Evolutionary conservation across 345 rosid genomes (phyloP), one percentile per base, ranked within the genome.

Genomic region (Jatropha curcas): DNA sequence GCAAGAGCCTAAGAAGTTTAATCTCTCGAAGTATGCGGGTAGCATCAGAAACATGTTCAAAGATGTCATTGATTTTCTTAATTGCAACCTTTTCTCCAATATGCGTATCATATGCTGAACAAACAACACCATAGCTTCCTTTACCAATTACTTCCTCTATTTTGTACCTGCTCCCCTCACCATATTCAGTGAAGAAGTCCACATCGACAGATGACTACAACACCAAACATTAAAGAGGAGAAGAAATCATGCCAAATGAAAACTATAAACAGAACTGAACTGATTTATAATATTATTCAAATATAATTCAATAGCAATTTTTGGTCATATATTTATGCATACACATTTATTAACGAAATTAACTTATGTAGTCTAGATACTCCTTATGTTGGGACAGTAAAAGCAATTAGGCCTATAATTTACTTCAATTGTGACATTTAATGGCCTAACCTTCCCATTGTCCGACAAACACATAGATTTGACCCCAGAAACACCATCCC

Each of bases 61-160:
- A 92, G 58, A 92, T 92, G 71, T 92, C 97, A 50, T 92, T 90
- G 80, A 92, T 92, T 77, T 92, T 92, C 86, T 92, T 92, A 41
- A 92, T 92, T 1, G 97, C 97, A 22, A 92, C 97, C 75, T 92
- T 92, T 74, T 90, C 97, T 60, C 93, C 96, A 4, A 85, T 74
- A 73, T 86, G 96, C 0, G 96, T 86, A 62, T 92, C 97, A 53
- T 83, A 88, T 30, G 97, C 96, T 19, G 96, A 92, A 84, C 96
- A 92, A 34, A 92, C 96, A 48, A 92, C 96, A 41, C 97, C 97
- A 70, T 90, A 90, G 85, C 97, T 92, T 79, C 97, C 97, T 84
- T 92, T 92, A 68, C 97, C 97, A 57, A 92, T 92, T 1, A 92
- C 97, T 84, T 92, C 97, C 81, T 92, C 97, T 73, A 92, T 92